phyloP scores from a whole-genome alignment of 2,329 filamentous ascomycete genomes.

The Pleoardoris graminearum region DNA sequence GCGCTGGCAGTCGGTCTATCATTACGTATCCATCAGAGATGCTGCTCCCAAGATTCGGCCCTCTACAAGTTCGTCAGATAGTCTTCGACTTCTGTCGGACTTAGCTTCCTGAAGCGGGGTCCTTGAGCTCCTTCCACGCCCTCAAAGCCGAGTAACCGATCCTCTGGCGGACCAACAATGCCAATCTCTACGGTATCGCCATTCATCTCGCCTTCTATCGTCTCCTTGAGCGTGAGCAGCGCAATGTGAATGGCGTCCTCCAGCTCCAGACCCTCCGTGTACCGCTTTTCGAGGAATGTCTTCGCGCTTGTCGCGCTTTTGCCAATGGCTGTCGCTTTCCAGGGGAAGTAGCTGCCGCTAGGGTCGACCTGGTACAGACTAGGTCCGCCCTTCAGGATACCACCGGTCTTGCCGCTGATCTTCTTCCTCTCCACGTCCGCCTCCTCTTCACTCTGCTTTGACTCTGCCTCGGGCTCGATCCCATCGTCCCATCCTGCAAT shows the following conservation, averaged over 20 bases:
- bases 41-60: not conserved
- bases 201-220: conserved; percentile 99
- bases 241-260: conserved; percentile 99
- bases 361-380: conserved; percentile 99
- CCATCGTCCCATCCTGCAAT: conserved; percentile 98
- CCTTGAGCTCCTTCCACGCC: conserved; percentile 83
- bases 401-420: conserved; percentile 84
- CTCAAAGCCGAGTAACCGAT: conserved; percentile 89
- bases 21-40: conserved; percentile 17
- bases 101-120: conserved; percentile 90
- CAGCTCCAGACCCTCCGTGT: conserved; percentile 93
- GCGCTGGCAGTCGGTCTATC: conserved; percentile 18
- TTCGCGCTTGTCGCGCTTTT: conserved; percentile 98
- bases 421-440: conserved; percentile 68
- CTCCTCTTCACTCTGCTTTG: conserved; percentile 57
- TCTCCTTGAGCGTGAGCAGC: conserved; percentile 95
- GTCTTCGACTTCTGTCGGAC: conserved; percentile 97
- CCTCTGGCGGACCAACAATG: conserved; percentile 91
- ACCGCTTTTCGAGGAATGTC: conserved; percentile 98
- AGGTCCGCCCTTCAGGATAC: conserved; percentile 91
- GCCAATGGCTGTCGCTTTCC: conserved; percentile 98
- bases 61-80: conserved; percentile 95
- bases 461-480: conserved; percentile 80
- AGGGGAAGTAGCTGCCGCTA: conserved; percentile 98
- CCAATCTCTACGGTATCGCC: conserved; percentile 98